Percentiles rank a stretch among this genome's conserved stretches.
These are phyloP conservation scores for Starmerella apicola DNA, from an alignment of 805 yeast species.

Conservation along the genomic window DNA sequence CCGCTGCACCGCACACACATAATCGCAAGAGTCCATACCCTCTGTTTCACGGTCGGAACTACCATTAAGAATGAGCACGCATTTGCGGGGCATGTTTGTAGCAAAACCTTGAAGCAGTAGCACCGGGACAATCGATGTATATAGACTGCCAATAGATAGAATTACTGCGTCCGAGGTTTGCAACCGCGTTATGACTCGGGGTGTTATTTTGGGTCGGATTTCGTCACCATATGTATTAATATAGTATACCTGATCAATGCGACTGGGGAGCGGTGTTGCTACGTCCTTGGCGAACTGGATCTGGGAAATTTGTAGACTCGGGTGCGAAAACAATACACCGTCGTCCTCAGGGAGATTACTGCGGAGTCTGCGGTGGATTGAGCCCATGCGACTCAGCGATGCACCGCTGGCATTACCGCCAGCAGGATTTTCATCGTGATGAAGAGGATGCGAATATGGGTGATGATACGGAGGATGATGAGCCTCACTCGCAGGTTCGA, in stretches of 20 bases:
- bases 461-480: no score
- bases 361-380: neutral
- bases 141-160: constrained; percentile 75
- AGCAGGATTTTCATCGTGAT: no score
- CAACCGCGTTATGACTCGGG: constrained; percentile 44
- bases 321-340: constrained; percentile 62
- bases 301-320: constrained; percentile 63
- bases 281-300: constrained; percentile 54
- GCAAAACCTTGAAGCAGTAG: constrained; percentile 48
- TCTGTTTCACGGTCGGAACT: constrained; percentile 66
- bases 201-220: constrained; percentile 60
- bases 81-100: constrained; percentile 16
- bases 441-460: neutral
- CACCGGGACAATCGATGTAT: constrained; percentile 79
- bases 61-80: constrained; percentile 60
- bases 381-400: neutral
- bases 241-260: constrained; percentile 61
- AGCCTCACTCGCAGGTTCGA: neutral
- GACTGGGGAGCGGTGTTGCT: constrained; percentile 53
- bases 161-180: constrained; percentile 42
- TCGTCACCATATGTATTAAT: constrained; percentile 84
- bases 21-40: constrained; percentile 50
- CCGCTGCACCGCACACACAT: constrained; percentile 41
- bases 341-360: constrained; percentile 34
- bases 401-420: neutral